Evolutionary conservation across 306 rosid genomes (phyloP).

Genomic region (Oemleria cerasiformis): DNA sequence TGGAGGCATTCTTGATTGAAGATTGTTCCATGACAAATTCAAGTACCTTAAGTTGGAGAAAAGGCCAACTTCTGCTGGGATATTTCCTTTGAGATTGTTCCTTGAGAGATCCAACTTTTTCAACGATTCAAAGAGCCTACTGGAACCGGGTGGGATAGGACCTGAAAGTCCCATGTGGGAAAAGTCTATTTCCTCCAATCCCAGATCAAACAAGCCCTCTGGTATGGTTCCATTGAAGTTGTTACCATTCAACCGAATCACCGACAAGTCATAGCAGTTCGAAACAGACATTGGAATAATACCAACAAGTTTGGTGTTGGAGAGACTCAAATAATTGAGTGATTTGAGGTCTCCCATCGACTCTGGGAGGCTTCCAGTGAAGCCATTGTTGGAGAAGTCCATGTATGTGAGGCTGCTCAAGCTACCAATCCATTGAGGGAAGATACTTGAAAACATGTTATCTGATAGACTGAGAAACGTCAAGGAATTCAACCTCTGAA

Average conservation of each 20-base stretch:
- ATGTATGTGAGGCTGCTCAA: slow-evolving; percentile 50
- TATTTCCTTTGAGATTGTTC: slow-evolving; percentile 56
- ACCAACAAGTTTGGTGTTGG: slow-evolving; percentile 62
- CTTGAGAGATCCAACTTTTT: slow-evolving; percentile 57
- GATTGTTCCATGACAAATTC: slow-evolving; percentile 88
- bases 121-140: slow-evolving; percentile 54
- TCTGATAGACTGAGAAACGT: slow-evolving; percentile 39
- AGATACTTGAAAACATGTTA: slow-evolving; percentile 44
- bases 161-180: slow-evolving; percentile 58
- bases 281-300: slow-evolving; percentile 54
- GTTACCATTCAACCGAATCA: slow-evolving; percentile 50
- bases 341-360: slow-evolving; percentile 54
- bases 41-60: slow-evolving; percentile 55
- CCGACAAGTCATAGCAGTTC: slow-evolving; percentile 45
- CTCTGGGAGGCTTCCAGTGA: slow-evolving; percentile 52
- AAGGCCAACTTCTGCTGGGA: slow-evolving; percentile 68
- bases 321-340: slow-evolving; percentile 44
- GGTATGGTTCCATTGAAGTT: slow-evolving; percentile 64
- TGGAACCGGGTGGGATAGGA: slow-evolving; percentile 61
- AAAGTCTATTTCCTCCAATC: slow-evolving; percentile 68
- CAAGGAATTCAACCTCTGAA: slow-evolving; percentile 44
- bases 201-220: slow-evolving; percentile 68
- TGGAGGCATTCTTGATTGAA: slow-evolving; percentile 62
- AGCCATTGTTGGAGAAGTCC: slow-evolving; percentile 62
- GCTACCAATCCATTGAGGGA: slow-evolving; percentile 75